Evolutionary conservation across 2,329 filamentous ascomycete species (phyloP), one percentile per base, ranked within the genome.

Genomic region (Claviceps digitariae): DNA sequence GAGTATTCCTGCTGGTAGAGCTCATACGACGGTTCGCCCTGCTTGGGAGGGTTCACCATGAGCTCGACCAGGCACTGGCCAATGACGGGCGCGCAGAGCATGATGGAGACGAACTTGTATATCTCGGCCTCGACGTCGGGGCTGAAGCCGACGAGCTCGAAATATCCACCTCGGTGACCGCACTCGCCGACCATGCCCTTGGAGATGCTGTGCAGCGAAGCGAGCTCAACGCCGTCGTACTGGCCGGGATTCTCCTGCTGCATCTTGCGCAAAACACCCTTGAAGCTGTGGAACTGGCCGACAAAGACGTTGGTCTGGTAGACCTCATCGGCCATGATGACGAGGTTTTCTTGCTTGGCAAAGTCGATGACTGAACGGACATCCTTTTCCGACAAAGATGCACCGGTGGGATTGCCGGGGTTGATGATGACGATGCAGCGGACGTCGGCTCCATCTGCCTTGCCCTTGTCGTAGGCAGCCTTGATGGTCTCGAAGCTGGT

Each of bases 171-270:
- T 58, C 93, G 87, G 75, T 98, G 93, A 51, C 93, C 93, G 68
- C 93, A 98, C 75, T 98, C 93, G 66, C 93, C 93, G 9, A 96
- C 87, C 90, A 98, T 97, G 63, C 93, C 93, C 80, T 98, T 98
- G 67, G 89, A 95, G 53, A 94, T 79, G 63, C 86, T 91, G 77
- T 98, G 91, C 59, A 98, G 77, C 51, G 89, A 95, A 49, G 85
- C 91, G 54, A 98, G 81, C 74, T 97, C 90, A 56, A 98, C 75
- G 60, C 80, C 69, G 70, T 95, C 87, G 72, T 89, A 97, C 67
- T 82, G 83, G 63, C 82, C 86, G 1, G 85, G 81, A 46, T 76
- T 70, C 65, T 84, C 79, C 68, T 84, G 76, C 69, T 97, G 91
- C 63, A 97, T 74, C 61, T 85, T 77, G 58, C 90, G 82, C 50